Percentiles rank a stretch among this genome's conserved stretches.
Conservation (phyloP, 2,329 filamentous ascomycete species). For the Pleurostoma richardsiae region DNA sequence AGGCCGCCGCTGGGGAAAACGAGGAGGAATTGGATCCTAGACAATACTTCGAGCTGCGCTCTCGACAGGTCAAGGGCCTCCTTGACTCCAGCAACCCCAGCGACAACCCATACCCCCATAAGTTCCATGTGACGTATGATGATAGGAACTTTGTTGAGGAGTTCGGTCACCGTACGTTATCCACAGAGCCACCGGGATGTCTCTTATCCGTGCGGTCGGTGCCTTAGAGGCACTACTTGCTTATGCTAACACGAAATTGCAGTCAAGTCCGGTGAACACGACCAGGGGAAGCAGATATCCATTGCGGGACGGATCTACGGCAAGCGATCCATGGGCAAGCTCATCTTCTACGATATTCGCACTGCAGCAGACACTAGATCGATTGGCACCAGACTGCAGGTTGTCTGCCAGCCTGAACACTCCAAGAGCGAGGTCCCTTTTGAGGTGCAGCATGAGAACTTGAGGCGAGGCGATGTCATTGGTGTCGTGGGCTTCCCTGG, state of each 20-base stretch:
- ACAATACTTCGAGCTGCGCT: slow-evolving; percentile 94
- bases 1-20: slow-evolving; percentile 58
- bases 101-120: slow-evolving; percentile 81
- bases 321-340: slow-evolving; percentile 78
- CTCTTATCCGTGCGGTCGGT: too few relatives aligned
- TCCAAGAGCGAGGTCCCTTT: slow-evolving; percentile 63
- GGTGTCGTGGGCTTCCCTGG: slow-evolving; percentile 82
- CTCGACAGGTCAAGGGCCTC: slow-evolving; percentile 70
- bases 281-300: slow-evolving; percentile 68
- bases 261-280: slow-evolving; percentile 75
- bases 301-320: slow-evolving; percentile 87
- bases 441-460: slow-evolving; percentile 80
- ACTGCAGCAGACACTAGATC: slow-evolving; percentile 44
- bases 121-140: slow-evolving; percentile 82
- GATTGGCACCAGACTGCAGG: slow-evolving; percentile 75
- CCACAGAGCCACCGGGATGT: neutral
- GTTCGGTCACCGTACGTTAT: slow-evolving; percentile 57
- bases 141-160: slow-evolving; percentile 74
- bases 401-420: slow-evolving; percentile 87
- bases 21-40: slow-evolving; percentile 54
- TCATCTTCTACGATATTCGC: slow-evolving; percentile 87
- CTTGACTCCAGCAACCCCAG: slow-evolving; percentile 62
- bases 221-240: neutral
- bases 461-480: slow-evolving; percentile 89
- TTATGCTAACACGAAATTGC: neutral